Conservation (phyloP, 768 basidiomycete species). For the Tubosaeta brunneosetosa region DNA sequence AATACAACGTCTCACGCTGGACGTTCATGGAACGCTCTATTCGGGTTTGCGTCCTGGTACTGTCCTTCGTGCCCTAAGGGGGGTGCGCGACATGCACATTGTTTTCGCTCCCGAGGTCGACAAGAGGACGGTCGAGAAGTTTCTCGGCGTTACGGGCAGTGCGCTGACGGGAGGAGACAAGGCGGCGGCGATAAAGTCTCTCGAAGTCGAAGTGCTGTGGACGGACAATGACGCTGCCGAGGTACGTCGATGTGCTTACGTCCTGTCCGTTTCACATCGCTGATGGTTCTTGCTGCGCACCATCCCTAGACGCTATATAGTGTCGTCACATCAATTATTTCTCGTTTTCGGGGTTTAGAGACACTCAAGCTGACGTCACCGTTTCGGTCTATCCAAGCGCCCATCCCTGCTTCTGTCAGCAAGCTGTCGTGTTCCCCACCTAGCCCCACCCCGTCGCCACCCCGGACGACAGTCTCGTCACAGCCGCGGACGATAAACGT, state of each 20-base stretch:
- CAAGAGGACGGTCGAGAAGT: conserved; percentile 31
- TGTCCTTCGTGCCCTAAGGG: conserved; percentile 24
- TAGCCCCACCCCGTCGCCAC: conserved; percentile 6
- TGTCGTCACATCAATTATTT: conserved; percentile 29
- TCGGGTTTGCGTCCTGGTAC: conserved; percentile 26
- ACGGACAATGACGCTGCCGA: conserved; percentile 26
- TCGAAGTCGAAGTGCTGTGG: conserved; percentile 29
- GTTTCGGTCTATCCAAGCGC: conserved; percentile 25
- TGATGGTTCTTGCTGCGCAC: not conserved
- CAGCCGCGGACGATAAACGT: not conserved
- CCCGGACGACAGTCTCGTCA: not conserved
- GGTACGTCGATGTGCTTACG: conserved; percentile 6
- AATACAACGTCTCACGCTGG: conserved; percentile 20
- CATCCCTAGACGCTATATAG: conserved; percentile 22
- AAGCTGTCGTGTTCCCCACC: conserved; percentile 1
- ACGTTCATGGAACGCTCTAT: conserved; percentile 27
- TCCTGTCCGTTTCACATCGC: not conserved
- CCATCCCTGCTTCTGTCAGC: conserved; percentile 4
- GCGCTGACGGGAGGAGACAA: conserved; percentile 15
- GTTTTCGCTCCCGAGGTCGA: conserved; percentile 30
- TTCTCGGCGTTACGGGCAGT: conserved; percentile 23
- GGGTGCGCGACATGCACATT: conserved; percentile 28
- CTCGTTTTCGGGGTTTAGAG: conserved; percentile 28
- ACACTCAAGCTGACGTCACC: conserved; percentile 30
- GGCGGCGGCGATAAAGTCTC: conserved; percentile 11